phyloP scores from a whole-genome alignment of 176 grass and related monocot species.

The Aegilops bicornis region DNA sequence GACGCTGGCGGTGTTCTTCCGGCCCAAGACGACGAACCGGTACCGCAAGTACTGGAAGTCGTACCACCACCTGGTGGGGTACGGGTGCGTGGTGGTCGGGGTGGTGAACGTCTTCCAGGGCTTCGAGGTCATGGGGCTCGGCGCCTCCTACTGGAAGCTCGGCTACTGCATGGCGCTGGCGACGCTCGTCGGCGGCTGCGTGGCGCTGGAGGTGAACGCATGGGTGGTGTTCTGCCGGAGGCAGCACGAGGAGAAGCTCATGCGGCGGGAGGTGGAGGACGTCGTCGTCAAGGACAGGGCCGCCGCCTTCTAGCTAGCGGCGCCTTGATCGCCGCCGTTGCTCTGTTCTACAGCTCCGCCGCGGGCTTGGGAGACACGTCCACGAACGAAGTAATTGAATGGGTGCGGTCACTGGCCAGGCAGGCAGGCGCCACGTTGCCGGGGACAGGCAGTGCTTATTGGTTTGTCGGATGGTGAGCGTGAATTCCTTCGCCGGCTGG shows the following conservation, averaged over 20 bases:
- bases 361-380: background rate
- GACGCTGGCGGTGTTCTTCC: slow-evolving; percentile 82
- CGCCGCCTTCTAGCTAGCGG: slow-evolving; percentile 28
- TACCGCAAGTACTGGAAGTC: slow-evolving; percentile 99
- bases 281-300: slow-evolving; percentile 64
- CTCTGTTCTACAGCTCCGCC: background rate
- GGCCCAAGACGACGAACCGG: slow-evolving; percentile 91
- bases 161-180: slow-evolving; percentile 84
- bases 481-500: background rate
- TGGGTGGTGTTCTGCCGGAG: slow-evolving; percentile 89
- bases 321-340: too few relatives aligned
- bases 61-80: slow-evolving; percentile 97
- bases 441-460: background rate
- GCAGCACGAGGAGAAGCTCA: slow-evolving; percentile 67
- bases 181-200: slow-evolving; percentile 63
- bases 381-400: background rate
- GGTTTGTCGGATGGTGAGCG: background rate
- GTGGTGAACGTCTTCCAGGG: slow-evolving; percentile 99
- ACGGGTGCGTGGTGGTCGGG: slow-evolving; percentile 85
- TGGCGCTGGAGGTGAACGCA: slow-evolving; percentile 95
- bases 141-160: slow-evolving; percentile 90
- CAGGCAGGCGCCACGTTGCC: background rate
- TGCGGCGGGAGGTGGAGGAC: slow-evolving; percentile 49
- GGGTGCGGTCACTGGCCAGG: background rate
- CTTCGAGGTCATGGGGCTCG: slow-evolving; percentile 87